Evolutionary conservation across 805 yeast species (phyloP), one percentile per base, ranked within the genome.

Genomic region (Starmerella riodocensis): DNA sequence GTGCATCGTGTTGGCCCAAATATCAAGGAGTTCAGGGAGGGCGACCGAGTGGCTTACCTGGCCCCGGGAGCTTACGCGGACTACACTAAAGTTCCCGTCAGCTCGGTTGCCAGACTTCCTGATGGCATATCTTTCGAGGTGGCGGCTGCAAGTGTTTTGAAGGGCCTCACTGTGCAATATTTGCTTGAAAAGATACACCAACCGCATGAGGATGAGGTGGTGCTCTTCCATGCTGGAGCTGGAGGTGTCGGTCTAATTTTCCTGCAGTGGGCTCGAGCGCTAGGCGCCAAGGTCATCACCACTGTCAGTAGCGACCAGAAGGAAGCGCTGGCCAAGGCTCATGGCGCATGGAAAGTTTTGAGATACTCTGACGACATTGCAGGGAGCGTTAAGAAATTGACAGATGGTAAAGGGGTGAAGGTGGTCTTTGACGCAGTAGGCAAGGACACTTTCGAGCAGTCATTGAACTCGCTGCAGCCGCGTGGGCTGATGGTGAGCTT

Each of bases 201-300:
- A 29, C 56, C 81, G 50, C 63, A 70, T 55, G 32, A 29, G 21
- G 86, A 74, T 38, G 95, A 88, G 42, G 69, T 60, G 49, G 70
- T 80, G 32, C 65, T 86, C 34, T 76, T 83, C 20, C 83, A 85
- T 64, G 96, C 96, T 4, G 94, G 94, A 6, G 95, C 96, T 3
- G 97, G 96, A 33, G 95, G 96, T 41, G 88, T 82, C 36, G 97
- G 97, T 4, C 67, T 72, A 37, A 49, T 82, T 16, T 62, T 84
- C 39, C 64, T 67, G 36, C 94, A 85, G 57, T 62, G 85, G 59
- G 59, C 78, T 36, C 58, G 66, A 23, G 53, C 60, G 19, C 65
- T 63, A 35, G 93, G 94, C 17, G 95, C 85, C 4, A 76, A 72
- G 47, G 85, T 76, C 33, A 84, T 86, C 60, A 95, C 93, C 3